phyloP scores from a whole-genome alignment of 768 basidiomycete genomes.

The Lactarius trivialis region DNA sequence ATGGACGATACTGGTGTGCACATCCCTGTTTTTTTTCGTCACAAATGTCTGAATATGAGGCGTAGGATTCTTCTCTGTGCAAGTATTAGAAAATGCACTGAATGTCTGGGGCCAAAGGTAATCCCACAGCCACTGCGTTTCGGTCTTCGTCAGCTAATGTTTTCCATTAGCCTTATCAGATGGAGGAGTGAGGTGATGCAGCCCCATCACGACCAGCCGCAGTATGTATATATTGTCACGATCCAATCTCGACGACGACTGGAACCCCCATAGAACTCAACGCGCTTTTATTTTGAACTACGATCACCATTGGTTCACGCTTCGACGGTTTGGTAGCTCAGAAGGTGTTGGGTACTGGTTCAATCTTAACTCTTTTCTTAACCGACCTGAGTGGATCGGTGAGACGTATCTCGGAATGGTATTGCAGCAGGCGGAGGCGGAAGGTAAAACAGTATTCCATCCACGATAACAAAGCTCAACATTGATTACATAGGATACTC shows the following conservation, averaged over 20 bases:
- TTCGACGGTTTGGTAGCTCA: slow-evolving; percentile 68
- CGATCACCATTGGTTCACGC: slow-evolving; percentile 84
- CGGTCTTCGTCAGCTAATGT: neutral
- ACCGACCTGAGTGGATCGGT: slow-evolving; percentile 74
- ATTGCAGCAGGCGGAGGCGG: slow-evolving; percentile 77
- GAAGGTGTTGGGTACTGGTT: slow-evolving; percentile 70
- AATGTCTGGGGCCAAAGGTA: slow-evolving; percentile 81
- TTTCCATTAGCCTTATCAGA: slow-evolving; percentile 53
- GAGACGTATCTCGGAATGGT: slow-evolving; percentile 81
- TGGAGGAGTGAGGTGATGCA: slow-evolving; percentile 85
- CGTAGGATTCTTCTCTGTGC: slow-evolving; percentile 85
- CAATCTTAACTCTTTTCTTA: slow-evolving; percentile 74
- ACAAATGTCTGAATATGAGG: neutral
- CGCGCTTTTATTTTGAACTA: slow-evolving; percentile 84
- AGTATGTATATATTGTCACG: slow-evolving; percentile 43
- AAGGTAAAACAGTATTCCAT: slow-evolving; percentile 45
- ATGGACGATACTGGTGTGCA: slow-evolving; percentile 84
- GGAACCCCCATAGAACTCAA: slow-evolving; percentile 48
- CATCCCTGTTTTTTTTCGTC: neutral
- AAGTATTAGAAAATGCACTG: slow-evolving; percentile 80
- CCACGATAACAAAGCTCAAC: slow-evolving; percentile 1
- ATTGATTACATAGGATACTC: slow-evolving; percentile 56
- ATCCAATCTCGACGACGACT: slow-evolving; percentile 11
- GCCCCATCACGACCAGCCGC: slow-evolving; percentile 64
- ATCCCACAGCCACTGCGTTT: slow-evolving; percentile 16